Base-by-base conservation (phyloP, 192 early-diverging fungal species). In the Coemansia sp. region DNA sequence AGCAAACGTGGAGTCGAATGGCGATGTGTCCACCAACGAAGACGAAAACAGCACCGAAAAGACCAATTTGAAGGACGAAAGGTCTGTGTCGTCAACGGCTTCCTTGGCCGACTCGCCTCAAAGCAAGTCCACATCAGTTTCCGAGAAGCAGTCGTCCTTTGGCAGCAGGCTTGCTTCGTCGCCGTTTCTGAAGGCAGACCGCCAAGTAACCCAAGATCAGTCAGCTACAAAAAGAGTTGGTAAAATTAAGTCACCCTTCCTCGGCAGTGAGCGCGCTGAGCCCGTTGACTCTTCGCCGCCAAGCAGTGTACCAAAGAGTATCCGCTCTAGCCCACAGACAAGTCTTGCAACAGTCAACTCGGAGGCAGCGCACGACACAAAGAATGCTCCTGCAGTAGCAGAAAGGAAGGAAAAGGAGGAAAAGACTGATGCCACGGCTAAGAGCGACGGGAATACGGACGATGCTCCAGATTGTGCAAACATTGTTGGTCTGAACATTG, bases 171-270 rank as follows among this genome's bases (percentile, higher is more conserved):
- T 83, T 41, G 71, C 80, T 21, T 71, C 71, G 12, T 83, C 80
- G 32, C 80, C 80, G 12, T 83, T 83, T 72, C 48, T 83, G 18
- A 62, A 78, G 64, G 80, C 80, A 0, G 80, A 83, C 59, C 71
- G 80, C 5, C 67, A 69, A 47, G 47, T 69, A 22, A 12, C 67
- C 41, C 68, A 65, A 9, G 72, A 66, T 8, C 40, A 67, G 5
- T 41, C 55, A 10, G 36, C 61, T 5, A 8, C 71, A 41, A 77
- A 77, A 69, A 61, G 49, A 12, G 58, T 78, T 49, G 76, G 76
- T 0, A 76, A 76, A 22, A 67, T 83, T 22, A 77, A 74, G 60
- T 83, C 80, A 18, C 80, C 80, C 11, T 83, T 83, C 63, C 61
- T 83, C 11, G 65, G 63, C 9, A 62, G 58, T 32, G 68, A 67